Conservation (phyloP, 2,329 filamentous ascomycete species). For the Metarhizium anisopliae region DNA sequence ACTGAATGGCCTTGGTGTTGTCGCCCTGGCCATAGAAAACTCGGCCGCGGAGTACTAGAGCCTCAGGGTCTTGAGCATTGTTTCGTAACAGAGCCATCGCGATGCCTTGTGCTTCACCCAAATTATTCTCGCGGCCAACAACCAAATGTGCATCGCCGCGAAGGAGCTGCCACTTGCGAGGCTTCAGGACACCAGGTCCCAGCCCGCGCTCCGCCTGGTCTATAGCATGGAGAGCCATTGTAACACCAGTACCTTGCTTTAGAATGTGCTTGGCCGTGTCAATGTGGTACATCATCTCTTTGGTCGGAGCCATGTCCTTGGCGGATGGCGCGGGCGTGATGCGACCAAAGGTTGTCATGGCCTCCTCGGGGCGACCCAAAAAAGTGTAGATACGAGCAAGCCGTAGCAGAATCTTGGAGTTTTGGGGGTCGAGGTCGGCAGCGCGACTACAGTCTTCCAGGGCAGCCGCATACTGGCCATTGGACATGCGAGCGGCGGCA, state of each 20-base stretch:
- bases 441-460: constrained; percentile 81
- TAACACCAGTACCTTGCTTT: constrained; percentile 66
- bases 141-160: constrained; percentile 85
- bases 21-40: constrained; percentile 87
- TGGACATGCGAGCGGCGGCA: constrained; percentile 88
- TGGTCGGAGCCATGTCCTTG: constrained; percentile 77
- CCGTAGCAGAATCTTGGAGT: constrained; percentile 80
- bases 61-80: constrained; percentile 90
- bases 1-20: constrained; percentile 87
- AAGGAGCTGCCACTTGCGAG: constrained; percentile 90
- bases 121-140: constrained; percentile 81
- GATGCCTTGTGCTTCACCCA: constrained; percentile 87
- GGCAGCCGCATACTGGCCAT: constrained; percentile 67
- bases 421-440: constrained; percentile 73
- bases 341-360: constrained; percentile 69
- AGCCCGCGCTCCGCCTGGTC: constrained; percentile 82
- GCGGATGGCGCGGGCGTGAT: constrained; percentile 73
- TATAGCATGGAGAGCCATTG: constrained; percentile 85
- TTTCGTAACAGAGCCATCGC: constrained; percentile 77
- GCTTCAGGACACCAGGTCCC: constrained; percentile 65
- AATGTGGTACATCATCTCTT: constrained; percentile 77
- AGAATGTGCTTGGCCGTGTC: constrained; percentile 71
- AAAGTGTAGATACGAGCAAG: constrained; percentile 84
- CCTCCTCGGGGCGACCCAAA: constrained; percentile 79
- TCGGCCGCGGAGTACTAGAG: constrained; percentile 78